Evolutionary conservation across 805 yeast species (phyloP), one percentile per base, ranked within the genome.

Genomic region (Groenewaldozyma salmanticensis): DNA sequence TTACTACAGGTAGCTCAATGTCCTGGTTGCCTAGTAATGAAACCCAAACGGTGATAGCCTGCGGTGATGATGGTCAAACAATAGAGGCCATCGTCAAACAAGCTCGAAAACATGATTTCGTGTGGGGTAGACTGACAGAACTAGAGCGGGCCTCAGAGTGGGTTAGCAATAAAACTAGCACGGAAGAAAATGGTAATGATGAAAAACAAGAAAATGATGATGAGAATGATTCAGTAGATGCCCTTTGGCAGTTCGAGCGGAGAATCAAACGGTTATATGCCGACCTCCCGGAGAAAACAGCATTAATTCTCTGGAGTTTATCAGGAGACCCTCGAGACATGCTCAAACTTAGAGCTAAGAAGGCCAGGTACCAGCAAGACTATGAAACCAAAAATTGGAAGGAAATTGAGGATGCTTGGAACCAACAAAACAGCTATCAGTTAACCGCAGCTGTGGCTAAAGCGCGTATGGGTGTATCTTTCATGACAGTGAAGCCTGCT

Each of bases 381-480:
- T 71, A 67, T 57, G 65, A 64, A 39, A 61, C 59, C 27, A 64
- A 56, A 45, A 69, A 64, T 46, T 62, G 74, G 53, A 67, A 65
- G 24, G 62, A 65, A 16, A 59, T 70, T 7, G 68, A 70, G 22
- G 57, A 59, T 15, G 52, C 56, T n/a, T 79, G 87, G 83, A 70
- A 72, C 3, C 57, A 60, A 22, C 65, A 66, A 15, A 74, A 75
- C 48, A 70, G 64, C 21, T 61, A 60, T 16, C 66, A 64, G 35
- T 61, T 88, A 31, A 61, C 61, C 11, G 58, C 54, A 17, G 76
- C 76, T 0, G 64, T 75, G 1, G 57, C 53, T 2, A 52, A 51
- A 4, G 92, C 88, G 0, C 66, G 88, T 49, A 65, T 71, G 33
- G 80, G 88, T 3, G 56, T 79, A 3, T 65, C 76, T 4, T 74